Conservation (phyloP, 495 filamentous ascomycete genomes). For the Trichodelitschia bisporula region DNA sequence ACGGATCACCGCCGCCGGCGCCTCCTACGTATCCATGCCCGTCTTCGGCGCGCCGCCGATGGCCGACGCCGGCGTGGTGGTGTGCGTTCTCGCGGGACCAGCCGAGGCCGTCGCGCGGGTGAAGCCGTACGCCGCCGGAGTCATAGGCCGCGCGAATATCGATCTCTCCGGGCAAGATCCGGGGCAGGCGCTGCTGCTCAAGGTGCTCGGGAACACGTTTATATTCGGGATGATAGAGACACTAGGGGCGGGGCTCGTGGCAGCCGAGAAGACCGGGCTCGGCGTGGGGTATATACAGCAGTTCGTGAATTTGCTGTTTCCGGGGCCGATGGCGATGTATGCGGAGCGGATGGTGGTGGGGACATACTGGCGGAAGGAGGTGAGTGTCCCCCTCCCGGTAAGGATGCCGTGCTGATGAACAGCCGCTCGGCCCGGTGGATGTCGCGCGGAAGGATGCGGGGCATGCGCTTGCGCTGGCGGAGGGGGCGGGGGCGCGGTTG, state of each 20-base stretch:
- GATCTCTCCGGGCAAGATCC: slow-evolving; percentile 38
- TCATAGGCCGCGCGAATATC: slow-evolving; percentile 47
- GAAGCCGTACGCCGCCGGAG: slow-evolving; percentile 52
- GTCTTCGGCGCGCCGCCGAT: slow-evolving; percentile 65
- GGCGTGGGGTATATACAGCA: slow-evolving; percentile 42
- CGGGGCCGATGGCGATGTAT: slow-evolving; percentile 43
- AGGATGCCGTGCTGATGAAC: slow-evolving; percentile 2
- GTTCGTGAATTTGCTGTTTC: slow-evolving; percentile 40
- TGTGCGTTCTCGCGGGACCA: slow-evolving; percentile 55
- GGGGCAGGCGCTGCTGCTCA: slow-evolving; percentile 36
- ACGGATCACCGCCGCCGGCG: slow-evolving; percentile 29
- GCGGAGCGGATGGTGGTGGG: slow-evolving; percentile 46
- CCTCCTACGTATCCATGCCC: slow-evolving; percentile 55
- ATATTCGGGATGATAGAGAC: slow-evolving; percentile 62
- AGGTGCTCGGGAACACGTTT: slow-evolving; percentile 73
- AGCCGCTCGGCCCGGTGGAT: slow-evolving; percentile 72
- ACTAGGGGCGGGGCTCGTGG: slow-evolving; percentile 46
- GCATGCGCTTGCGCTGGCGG: slow-evolving; percentile 46
- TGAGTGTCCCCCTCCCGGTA: neutral
- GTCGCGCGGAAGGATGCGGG: slow-evolving; percentile 65
- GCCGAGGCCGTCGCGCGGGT: slow-evolving; percentile 32
- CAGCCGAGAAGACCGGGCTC: slow-evolving; percentile 62
- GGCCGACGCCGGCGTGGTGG: slow-evolving; percentile 49
- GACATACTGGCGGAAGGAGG: slow-evolving; percentile 43
- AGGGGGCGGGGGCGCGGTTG: slow-evolving; percentile 33